Evolutionary conservation across 148 eudicot genomes (phyloP).

Genomic region (Persicaria maculosa): DNA sequence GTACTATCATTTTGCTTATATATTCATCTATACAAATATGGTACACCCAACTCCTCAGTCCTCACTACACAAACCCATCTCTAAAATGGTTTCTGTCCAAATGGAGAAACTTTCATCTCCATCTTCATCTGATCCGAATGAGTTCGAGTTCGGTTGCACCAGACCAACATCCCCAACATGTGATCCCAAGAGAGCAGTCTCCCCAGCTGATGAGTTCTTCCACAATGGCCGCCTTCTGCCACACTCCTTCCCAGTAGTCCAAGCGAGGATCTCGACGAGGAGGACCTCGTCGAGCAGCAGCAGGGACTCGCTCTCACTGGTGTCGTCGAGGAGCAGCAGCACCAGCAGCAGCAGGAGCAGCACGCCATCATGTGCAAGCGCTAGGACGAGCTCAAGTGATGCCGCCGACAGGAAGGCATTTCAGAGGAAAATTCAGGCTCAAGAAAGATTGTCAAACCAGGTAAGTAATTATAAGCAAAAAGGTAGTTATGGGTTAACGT

Average conservation of each 20-base stretch:
- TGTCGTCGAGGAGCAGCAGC: constrained; percentile 39
- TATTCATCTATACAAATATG: neutral
- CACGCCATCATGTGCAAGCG: constrained; percentile 22
- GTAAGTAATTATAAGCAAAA: neutral
- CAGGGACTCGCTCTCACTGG: constrained; percentile 27
- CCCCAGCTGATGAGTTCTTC: constrained; percentile 81
- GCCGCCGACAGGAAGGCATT: constrained; percentile 27
- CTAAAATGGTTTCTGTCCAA: no score
- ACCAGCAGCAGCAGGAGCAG: constrained; percentile 20
- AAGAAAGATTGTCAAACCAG: neutral
- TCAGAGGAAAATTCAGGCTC: neutral
- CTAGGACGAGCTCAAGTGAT: constrained; percentile 43
- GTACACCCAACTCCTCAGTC: neutral
- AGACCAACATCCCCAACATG: constrained; percentile 24
- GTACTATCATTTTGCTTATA: constrained; percentile 18
- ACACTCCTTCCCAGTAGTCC: constrained; percentile 37
- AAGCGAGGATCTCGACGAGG: constrained; percentile 25
- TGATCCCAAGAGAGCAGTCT: constrained; percentile 16
- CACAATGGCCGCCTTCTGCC: constrained; percentile 63
- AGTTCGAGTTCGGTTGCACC: constrained; percentile 51
- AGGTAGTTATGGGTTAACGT: neutral
- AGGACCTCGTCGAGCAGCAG: constrained; percentile 35
- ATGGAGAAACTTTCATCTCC: neutral
- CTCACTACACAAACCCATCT: neutral
- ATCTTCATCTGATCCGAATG: constrained; percentile 10